Base-by-base conservation (phyloP, 2,329 filamentous ascomycete genomes). In the Domatiomyces catenatus region DNA sequence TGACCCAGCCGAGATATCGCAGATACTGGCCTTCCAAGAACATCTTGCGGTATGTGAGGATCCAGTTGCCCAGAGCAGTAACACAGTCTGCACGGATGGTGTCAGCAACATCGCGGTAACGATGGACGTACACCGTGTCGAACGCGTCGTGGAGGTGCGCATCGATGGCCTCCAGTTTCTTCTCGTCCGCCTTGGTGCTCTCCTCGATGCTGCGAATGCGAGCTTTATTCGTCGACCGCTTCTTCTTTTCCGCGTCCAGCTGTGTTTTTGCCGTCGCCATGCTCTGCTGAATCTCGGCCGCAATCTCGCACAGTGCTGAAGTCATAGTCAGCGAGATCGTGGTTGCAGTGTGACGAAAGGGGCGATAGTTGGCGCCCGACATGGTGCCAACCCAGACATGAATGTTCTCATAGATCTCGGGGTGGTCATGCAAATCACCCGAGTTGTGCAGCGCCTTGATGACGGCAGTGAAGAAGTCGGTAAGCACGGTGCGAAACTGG, bases 331-430 rank as follows among this genome's bases (percentile, higher is more conserved):
- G 71, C 1, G 86, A 83, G 20, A 90, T 82, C 0, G 92, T 82
- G 1, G 90, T 94, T 0, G 89, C 85, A 0, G 92, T 98, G 67
- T 98, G 92, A 56, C 92, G 79, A 67, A 98, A 95, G 1, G 92
- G 88, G 50, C 92, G 81, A 54, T 90, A 81, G 3, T 80, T 76
- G 0, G 88, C 89, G 3, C 87, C 92, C 2, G 90, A 92, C 83
- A 98, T 86, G 52, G 86, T 84, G 42, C 82, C 83, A 53, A 95
- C 75, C 92, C 92, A 98, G 52, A 86, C 76, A 59, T 88, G 81
- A 46, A 96, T 77, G 62, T 94, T 94, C 64, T 95, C 88, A 61
- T 94, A 80, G 48, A 98, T 72, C 26, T 82, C 76, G 36, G 70
- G 67, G 55, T 93, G 84, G 44, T 77, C 80, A 69, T 94, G 94